Conservation (phyloP, 192 early-diverging fungal species). For the Pilaira anomala region DNA sequence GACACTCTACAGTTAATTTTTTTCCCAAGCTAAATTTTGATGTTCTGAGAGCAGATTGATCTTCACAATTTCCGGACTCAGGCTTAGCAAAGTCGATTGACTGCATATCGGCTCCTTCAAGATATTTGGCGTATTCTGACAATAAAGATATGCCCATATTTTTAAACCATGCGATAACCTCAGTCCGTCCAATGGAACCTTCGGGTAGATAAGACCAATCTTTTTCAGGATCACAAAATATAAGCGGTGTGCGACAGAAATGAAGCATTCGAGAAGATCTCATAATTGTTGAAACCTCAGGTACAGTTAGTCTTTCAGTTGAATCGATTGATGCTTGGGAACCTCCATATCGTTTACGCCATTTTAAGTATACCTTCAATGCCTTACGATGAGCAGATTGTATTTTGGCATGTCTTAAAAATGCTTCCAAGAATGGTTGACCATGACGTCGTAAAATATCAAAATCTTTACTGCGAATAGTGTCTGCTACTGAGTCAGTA, state of each 20-base stretch:
- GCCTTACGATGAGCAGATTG: constrained; percentile 50
- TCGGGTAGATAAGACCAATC: constrained; percentile 4
- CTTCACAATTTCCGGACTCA: constrained; percentile 19
- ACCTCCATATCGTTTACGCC: constrained; percentile 45
- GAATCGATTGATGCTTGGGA: constrained; percentile 12
- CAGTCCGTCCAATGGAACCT: not conserved
- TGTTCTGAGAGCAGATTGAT: constrained; percentile 31
- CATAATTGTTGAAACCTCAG: constrained; percentile 47
- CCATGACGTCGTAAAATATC: constrained; percentile 52
- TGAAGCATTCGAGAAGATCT: constrained; percentile 50
- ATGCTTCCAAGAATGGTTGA: constrained; percentile 51
- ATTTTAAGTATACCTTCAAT: constrained; percentile 47
- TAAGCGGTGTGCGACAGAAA: constrained; percentile 50
- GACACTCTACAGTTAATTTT: constrained; percentile 35
- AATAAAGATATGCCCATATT: constrained; percentile 41
- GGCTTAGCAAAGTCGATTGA: constrained; percentile 44
- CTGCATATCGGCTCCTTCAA: constrained; percentile 55
- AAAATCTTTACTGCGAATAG: constrained; percentile 4
- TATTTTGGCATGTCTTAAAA: constrained; percentile 40
- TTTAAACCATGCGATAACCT: constrained; percentile 38
- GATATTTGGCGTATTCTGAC: constrained; percentile 47
- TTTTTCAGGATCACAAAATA: constrained; percentile 36
- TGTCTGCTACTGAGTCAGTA: constrained; percentile 18
- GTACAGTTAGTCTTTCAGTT: constrained; percentile 34
- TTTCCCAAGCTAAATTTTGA: constrained; percentile 40